Percentiles rank a stretch among this genome's conserved stretches.
These are phyloP conservation scores for barrel medic (Medicago truncatula) DNA, from an alignment of 306 rosid species.

Conservation along the genomic window MtrunA17r5.0-ANR NC_053042.1:51818501-51819000, in stretches of 20 bases:
- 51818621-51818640: constrained; percentile 81
- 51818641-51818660: constrained; percentile 78
- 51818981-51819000: constrained; percentile 65
- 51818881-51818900: constrained; percentile 58
- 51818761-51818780: constrained; percentile 84
- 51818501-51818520: neutral
- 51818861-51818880: constrained; percentile 56
- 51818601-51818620: constrained; percentile 74
- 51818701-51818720: constrained; percentile 83
- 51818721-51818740: constrained; percentile 63
- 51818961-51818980: constrained; percentile 73
- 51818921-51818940: constrained; percentile 59
- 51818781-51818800: constrained; percentile 67
- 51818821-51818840: constrained; percentile 76
- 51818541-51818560: neutral
- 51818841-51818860: constrained; percentile 61
- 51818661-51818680: constrained; percentile 50
- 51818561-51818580: constrained; percentile 41
- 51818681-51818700: constrained; percentile 71
- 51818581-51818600: constrained; percentile 80
- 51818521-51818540: neutral
- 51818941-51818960: constrained; percentile 54
- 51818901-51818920: constrained; percentile 57
- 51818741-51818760: constrained; percentile 59
- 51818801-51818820: constrained; percentile 79